phyloP scores from a whole-genome alignment of 257 asterid species.

The Cruciata laevipes region DNA sequence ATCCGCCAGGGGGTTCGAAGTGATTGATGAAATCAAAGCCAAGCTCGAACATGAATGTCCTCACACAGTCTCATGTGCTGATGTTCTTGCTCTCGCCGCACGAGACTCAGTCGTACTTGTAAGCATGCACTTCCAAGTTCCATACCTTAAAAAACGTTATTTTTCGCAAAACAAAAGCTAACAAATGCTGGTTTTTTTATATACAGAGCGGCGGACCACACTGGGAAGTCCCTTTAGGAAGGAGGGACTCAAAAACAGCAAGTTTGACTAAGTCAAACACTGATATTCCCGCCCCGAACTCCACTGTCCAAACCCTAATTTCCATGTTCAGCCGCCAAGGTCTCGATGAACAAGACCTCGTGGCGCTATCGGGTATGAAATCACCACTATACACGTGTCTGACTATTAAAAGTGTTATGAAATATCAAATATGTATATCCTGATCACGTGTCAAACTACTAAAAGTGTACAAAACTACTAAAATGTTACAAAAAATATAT shows the following conservation, averaged over 20 bases:
- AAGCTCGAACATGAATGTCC: constrained; percentile 67
- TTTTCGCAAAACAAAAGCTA: background rate
- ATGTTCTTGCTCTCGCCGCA: constrained; percentile 70
- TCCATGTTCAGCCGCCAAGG: constrained; percentile 51
- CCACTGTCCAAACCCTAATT: constrained; percentile 55
- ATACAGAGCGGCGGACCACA: constrained; percentile 80
- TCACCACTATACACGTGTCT: background rate
- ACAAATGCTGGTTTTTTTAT: background rate
- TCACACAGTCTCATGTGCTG: constrained; percentile 73
- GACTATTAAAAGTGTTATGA: too few relatives aligned
- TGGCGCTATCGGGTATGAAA: constrained; percentile 60
- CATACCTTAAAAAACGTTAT: background rate
- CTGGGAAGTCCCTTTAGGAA: constrained; percentile 80
- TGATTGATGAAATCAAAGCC: constrained; percentile 67
- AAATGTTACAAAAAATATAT: too few relatives aligned
- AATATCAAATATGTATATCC: too few relatives aligned
- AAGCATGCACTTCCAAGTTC: too few relatives aligned
- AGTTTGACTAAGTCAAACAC: constrained; percentile 41
- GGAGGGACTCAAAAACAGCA: constrained; percentile 67
- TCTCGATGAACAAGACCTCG: constrained; percentile 56
- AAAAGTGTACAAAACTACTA: background rate
- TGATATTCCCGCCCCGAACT: constrained; percentile 66
- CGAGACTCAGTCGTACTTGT: constrained; percentile 54
- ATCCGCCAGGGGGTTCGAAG: constrained; percentile 63
- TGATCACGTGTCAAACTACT: background rate